Conservation (phyloP, 2,329 filamentous ascomycete genomes). For the Pseudogymnoascus sp. region DNA sequence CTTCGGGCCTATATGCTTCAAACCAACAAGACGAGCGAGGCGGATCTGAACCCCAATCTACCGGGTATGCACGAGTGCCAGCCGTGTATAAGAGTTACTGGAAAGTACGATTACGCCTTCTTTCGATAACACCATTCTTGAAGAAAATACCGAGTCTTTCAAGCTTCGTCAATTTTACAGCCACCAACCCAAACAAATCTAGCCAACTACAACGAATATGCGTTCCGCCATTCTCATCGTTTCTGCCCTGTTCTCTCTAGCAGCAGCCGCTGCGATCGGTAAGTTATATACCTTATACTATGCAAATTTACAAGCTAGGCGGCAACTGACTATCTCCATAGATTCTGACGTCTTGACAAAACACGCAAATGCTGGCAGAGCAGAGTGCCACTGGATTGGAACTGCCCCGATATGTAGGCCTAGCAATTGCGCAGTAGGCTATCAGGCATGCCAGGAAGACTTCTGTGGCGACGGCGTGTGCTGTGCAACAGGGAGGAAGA, state of each 20-base stretch:
- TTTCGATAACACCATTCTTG: not conserved
- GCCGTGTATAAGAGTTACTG: not conserved
- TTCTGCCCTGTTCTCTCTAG: not conserved
- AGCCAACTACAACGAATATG: not conserved
- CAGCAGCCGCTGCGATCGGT: not conserved
- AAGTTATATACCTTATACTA: not conserved
- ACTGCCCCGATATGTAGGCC: not conserved
- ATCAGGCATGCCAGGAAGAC: not conserved
- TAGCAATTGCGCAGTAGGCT: not conserved
- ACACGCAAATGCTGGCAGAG: not conserved
- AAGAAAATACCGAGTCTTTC: not conserved
- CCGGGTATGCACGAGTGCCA: not conserved
- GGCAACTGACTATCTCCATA: not conserved
- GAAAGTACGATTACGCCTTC: not conserved
- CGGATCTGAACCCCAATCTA: not conserved
- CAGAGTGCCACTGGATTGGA: not conserved
- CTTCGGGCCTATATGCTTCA: not conserved
- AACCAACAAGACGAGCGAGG: not conserved
- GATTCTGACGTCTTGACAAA: not conserved
- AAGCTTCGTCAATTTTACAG: not conserved
- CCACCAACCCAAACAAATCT: not conserved
- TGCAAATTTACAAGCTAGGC: not conserved
- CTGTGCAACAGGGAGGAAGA: not conserved
- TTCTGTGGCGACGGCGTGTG: not conserved
- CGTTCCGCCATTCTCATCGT: not conserved